Evolutionary conservation across 306 rosid genomes (phyloP).

Genomic region (Rosa lucieae): DNA sequence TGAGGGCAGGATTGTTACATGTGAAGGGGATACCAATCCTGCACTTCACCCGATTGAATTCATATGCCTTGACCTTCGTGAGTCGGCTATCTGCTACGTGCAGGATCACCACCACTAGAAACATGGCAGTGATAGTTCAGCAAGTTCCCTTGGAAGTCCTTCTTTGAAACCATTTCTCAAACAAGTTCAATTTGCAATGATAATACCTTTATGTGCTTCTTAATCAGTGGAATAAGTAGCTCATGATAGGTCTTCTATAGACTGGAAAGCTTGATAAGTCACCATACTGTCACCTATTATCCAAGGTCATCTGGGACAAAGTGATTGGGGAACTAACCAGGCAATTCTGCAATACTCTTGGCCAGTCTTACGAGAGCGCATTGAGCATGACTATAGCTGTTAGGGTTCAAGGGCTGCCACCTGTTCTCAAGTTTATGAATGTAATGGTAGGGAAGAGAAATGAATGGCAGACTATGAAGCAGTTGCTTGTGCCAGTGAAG

Average conservation of each 20-base stretch:
- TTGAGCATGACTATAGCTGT: conserved; percentile 77
- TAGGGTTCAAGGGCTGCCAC: conserved; percentile 74
- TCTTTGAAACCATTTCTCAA: conserved; percentile 20
- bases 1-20: conserved; percentile 86
- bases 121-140: conserved; percentile 11
- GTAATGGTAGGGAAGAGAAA: conserved; percentile 87
- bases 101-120: conserved; percentile 83
- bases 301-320: conserved; percentile 66
- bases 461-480: conserved; percentile 87
- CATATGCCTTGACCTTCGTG: conserved; percentile 75
- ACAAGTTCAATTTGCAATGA: conserved; percentile 33
- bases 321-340: conserved; percentile 65
- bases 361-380: conserved; percentile 76
- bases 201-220: conserved; percentile 16
- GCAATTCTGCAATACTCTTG: conserved; percentile 86
- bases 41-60: conserved; percentile 92
- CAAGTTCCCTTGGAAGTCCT: conserved; percentile 24
- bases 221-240: conserved; percentile 59
- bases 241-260: conserved; percentile 75
- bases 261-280: conserved; percentile 71
- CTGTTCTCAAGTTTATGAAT: conserved; percentile 70
- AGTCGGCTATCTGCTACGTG: conserved; percentile 70
- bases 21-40: conserved; percentile 83
- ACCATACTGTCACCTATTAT: conserved; percentile 60
- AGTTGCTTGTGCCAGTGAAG: conserved; percentile 81